Conservation (phyloP, 441 rosid species). For the Eruca vesicaria region DNA sequence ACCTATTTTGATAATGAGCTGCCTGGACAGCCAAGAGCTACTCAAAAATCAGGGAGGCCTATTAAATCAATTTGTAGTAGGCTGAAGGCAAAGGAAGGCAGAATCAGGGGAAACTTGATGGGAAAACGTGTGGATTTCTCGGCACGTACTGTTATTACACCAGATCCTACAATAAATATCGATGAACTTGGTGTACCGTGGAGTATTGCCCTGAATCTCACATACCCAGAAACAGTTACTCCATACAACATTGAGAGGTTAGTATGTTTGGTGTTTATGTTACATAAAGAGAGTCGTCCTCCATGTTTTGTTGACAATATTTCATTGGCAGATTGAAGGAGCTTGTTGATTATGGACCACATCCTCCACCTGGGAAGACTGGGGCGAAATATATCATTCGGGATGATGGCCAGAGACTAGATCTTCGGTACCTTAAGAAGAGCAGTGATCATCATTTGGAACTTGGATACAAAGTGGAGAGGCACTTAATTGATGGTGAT, state of each 20-base stretch:
- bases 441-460: slow-evolving; percentile 99
- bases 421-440: slow-evolving; percentile 96
- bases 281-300: background rate
- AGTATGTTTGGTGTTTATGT: background rate
- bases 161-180: slow-evolving; percentile 95
- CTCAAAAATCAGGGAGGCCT: slow-evolving; percentile 97
- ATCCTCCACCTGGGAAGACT: slow-evolving; percentile 99
- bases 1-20: slow-evolving; percentile 98
- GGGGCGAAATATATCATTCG: slow-evolving; percentile 99
- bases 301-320: slow-evolving; percentile 15
- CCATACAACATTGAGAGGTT: slow-evolving; percentile 97
- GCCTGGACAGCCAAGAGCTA: slow-evolving; percentile 99
- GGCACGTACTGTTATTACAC: slow-evolving; percentile 97
- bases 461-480: slow-evolving; percentile 95
- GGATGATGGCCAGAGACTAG: slow-evolving; percentile 98
- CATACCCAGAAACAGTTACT: slow-evolving; percentile 95
- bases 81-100: slow-evolving; percentile 98
- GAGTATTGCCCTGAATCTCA: slow-evolving; percentile 97
- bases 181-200: slow-evolving; percentile 96
- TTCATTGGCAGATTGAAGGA: slow-evolving; percentile 66
- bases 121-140: slow-evolving; percentile 98
- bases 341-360: slow-evolving; percentile 98
- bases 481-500: slow-evolving; percentile 95
- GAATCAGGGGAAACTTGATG: slow-evolving; percentile 97
- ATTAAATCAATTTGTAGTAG: slow-evolving; percentile 97